Conservation (phyloP, 305 asterid genomes). For the Petunia hybrid region DNA sequence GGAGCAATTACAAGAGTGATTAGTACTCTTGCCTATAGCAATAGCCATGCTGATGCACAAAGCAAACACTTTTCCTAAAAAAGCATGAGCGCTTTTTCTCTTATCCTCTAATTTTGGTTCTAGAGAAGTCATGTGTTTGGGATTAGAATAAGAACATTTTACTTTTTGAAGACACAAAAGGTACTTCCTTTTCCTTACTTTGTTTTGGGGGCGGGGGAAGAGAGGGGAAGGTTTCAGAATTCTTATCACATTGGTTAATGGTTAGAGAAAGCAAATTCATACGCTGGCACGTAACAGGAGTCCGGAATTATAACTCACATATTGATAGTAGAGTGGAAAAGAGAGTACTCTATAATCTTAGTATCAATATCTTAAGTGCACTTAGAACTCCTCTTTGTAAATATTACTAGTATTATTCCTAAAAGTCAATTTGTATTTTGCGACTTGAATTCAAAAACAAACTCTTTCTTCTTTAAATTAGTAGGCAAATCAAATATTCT, state of each 20-base stretch:
- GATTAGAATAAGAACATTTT: slow-evolving; percentile 27
- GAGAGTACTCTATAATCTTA: background rate
- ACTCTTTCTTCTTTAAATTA: background rate
- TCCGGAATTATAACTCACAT: background rate
- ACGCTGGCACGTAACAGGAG: background rate
- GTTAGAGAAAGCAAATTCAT: slow-evolving; percentile 14
- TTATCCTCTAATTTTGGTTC: background rate
- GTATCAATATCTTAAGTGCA: background rate
- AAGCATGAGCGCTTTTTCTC: background rate
- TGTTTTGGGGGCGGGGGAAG: background rate
- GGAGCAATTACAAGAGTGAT: background rate
- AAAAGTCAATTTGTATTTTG: background rate
- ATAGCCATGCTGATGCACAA: background rate
- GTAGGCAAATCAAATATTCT: background rate
- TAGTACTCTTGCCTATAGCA: background rate
- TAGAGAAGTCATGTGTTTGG: background rate
- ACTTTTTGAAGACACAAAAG: background rate
- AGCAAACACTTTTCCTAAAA: background rate
- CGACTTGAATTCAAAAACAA: background rate
- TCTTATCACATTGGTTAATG: slow-evolving; percentile 8
- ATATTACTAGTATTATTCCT: background rate
- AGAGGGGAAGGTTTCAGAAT: background rate
- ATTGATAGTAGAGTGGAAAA: background rate
- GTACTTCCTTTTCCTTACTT: background rate
- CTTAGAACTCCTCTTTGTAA: background rate